Base-by-base conservation (phyloP, 129 eudicot genomes). In the Artemisia argyi region DNA sequence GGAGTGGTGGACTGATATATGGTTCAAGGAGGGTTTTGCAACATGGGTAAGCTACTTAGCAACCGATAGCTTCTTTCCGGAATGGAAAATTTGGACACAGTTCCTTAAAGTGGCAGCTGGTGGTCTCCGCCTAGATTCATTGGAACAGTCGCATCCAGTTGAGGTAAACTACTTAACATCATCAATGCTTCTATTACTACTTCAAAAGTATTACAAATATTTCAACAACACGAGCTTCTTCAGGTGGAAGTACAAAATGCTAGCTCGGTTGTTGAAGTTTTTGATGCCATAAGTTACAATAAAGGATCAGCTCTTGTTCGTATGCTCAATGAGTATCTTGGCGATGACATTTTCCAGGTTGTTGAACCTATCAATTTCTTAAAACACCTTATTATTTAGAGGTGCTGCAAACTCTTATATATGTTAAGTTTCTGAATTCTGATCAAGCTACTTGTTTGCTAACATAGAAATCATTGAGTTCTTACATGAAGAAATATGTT, bases 1-100 rank as follows among this genome's bases (percentile, higher is more conserved):
- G 85, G 91, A 86, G 71, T 86, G 91, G 91, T 86, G 91, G 91
- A 80, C 88, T 66, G 83, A 83, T 86, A 47, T 86, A 75, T 86
- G 91, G 91, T 83, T 83, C 12, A 86, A 86, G 48, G 91, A 86
- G 53, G 91, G 91, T 69, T 86, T 86, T 80, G 83, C 91, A 22
- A 83, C 91, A 42, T 86, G 81, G 91, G 85, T 86, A 80, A 83
- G 85, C 76, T 83, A 86, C 71, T 80, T 86, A 26, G 91, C 85
- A 58, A 74, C 83, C 17, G 83, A 86, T 67, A 66, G 10, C 62
- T 66, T 83, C 49, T 86, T 73, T 80, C 91, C 87, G 0, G 85
- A 86, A 73, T 86, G 87, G 91, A 76, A 58, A 65, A 68, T 83
- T 62, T 86, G 87, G 91, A 80, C 74, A 72, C 85, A 86, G 71